Conservation (phyloP, 2,329 filamentous ascomycete species). For the Colletotrichum noveboracense region DNA sequence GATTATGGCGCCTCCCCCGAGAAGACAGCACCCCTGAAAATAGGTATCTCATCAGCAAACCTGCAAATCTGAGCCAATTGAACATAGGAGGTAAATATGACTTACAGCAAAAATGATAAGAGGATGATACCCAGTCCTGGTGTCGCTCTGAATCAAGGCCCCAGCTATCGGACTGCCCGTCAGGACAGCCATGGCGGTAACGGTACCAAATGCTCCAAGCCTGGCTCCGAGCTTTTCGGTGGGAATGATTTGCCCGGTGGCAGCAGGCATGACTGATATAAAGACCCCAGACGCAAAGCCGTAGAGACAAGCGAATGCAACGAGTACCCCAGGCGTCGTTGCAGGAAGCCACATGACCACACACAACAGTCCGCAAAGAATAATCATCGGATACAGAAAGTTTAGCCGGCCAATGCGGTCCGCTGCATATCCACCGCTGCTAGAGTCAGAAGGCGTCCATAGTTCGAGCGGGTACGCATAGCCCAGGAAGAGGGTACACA, state of each 20-base stretch:
- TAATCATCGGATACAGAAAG: conserved; percentile 14
- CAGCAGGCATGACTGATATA: neutral
- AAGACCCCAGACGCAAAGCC: conserved; percentile 4
- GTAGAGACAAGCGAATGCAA: conserved; percentile 5
- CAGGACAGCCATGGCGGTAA: neutral
- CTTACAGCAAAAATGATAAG: neutral
- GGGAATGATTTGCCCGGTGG: neutral
- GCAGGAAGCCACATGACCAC: conserved; percentile 12
- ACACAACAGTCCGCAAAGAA: conserved; percentile 10
- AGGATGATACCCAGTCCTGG: neutral
- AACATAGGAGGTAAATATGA: neutral
- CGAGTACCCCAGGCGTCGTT: neutral
- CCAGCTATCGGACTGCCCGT: neutral
- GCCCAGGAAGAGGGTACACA: neutral
- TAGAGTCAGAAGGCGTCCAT: neutral
- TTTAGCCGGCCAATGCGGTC: conserved; percentile 18
- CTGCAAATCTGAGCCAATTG: neutral
- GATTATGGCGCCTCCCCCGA: neutral
- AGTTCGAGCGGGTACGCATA: neutral
- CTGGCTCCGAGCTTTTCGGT: neutral
- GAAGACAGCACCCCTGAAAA: neutral
- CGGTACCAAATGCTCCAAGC: neutral
- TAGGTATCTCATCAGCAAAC: neutral
- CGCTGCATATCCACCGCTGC: conserved; percentile 2
- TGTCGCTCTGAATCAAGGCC: neutral